Evolutionary conservation across 495 filamentous ascomycete species (phyloP), one percentile per base, ranked within the genome.

Genomic region (Penicillium lagena): DNA sequence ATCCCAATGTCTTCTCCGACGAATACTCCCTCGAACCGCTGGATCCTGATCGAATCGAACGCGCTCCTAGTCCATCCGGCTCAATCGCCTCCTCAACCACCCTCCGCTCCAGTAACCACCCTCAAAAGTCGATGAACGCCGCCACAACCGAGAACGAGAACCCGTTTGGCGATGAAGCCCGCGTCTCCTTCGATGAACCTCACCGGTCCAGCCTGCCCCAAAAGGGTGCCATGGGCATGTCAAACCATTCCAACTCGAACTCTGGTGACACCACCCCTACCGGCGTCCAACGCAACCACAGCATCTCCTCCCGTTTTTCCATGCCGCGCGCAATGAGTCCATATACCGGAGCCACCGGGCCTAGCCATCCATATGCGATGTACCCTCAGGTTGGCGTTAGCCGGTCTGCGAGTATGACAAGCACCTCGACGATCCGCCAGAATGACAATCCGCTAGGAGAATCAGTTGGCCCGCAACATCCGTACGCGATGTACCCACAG

Each of bases 401-500:
- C 46, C 78, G 84, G 35, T 80, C 82, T 7, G 64, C 81, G 4
- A 89, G 86, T 59, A 63, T 78, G 29, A 73, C 76, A 32, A 90
- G 81, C 27, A 77, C 73, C 6, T 85, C 80, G 22, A 82, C 78
- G 27, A 56, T 75, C 47, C 66, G 79, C 14, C 72, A 70, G 29
- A 35, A 69, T 3, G 82, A 87, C 29, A 74, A 73, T 37, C 77
- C 82, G 6, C 79, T 85, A 37, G 70, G 67, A 14, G 82, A 82
- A 10, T 72, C 80, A 2, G 72, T 65, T 30, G 81, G 82, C n/a
- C 88, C 87, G n/a, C 84, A 85, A 35, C 88, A 93, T 53, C 89
- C 90, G 0, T 95, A 95, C 60, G 79, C 78, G 33, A 82, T 93
- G 81, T 95, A 94, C 55, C 68, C 82, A 3, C 90, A 94, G 46